These are phyloP conservation scores for Pseudoneurospora amorphoporcata DNA, from an alignment of 495 filamentous ascomycete genomes.

Conservation along the genomic window DNA sequence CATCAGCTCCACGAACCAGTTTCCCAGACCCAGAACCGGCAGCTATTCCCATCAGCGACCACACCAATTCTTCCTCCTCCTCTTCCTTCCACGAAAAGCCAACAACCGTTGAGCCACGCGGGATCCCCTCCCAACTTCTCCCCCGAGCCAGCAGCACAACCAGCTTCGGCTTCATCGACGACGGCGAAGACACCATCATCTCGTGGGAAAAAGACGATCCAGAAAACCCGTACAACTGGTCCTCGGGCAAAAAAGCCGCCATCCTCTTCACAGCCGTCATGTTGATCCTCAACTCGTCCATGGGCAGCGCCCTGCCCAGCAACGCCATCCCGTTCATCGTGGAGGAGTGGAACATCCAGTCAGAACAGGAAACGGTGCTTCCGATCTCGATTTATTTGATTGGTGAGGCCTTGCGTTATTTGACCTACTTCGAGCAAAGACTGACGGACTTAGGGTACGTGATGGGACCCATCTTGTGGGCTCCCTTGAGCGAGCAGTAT, in stretches of 20 bases:
- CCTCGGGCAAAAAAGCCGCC: constrained; percentile 44
- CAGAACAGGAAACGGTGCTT: constrained; percentile 49
- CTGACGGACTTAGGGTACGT: constrained; percentile 13
- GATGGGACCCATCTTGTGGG: constrained; percentile 47
- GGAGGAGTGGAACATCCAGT: constrained; percentile 46
- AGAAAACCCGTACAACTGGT: constrained; percentile 50
- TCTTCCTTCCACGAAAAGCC: not conserved
- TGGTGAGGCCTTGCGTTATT: constrained; percentile 19
- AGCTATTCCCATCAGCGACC: not conserved
- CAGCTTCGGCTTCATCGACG: constrained; percentile 4
- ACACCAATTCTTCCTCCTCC: not conserved
- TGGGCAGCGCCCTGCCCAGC: constrained; percentile 57
- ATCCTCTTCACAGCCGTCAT: constrained; percentile 48
- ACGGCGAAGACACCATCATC: constrained; percentile 28
- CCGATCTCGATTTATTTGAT: constrained; percentile 68
- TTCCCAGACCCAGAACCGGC: not conserved
- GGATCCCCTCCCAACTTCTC: not conserved
- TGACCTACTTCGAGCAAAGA: not conserved
- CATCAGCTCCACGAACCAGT: not conserved
- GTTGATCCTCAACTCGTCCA: constrained; percentile 64
- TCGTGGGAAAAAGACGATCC: constrained; percentile 40
- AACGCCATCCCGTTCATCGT: constrained; percentile 50
- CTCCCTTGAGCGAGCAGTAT: constrained; percentile 60
- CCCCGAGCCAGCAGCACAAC: not conserved
- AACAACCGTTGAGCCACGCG: not conserved